These are phyloP conservation scores for Pestalotiopsis sp. DNA, from an alignment of 2,329 filamentous ascomycete genomes.

Conservation along the genomic window DNA sequence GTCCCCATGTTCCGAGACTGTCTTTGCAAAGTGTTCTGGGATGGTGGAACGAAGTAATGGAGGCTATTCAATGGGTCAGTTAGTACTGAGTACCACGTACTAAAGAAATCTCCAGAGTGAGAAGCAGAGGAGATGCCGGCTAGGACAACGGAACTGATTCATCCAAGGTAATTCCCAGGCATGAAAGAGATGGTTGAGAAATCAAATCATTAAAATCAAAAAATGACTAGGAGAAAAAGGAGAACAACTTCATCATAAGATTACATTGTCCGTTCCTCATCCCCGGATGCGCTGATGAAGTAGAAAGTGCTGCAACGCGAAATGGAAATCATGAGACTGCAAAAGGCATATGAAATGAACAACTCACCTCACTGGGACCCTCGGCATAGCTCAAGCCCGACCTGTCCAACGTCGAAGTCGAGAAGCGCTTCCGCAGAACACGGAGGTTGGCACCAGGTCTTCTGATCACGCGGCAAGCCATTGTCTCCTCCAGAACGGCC, in stretches of 20 bases:
- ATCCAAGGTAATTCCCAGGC: no score
- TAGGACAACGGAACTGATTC: not conserved
- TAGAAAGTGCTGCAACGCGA: not conserved
- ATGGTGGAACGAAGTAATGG: conserved; percentile 70
- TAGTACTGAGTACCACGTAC: not conserved
- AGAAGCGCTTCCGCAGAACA: conserved; percentile 20
- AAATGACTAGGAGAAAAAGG: not conserved
- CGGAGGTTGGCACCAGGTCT: no score
- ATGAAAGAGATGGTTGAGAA: no score
- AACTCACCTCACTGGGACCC: conserved; percentile 35
- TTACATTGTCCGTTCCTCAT: not conserved
- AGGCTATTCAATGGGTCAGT: conserved; percentile 50
- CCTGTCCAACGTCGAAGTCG: conserved; percentile 25
- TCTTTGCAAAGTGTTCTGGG: conserved; percentile 69
- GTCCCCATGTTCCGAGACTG: conserved; percentile 68
- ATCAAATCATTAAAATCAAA: not conserved
- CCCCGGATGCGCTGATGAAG: not conserved
- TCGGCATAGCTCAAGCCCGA: conserved; percentile 28
- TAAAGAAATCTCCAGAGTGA: not conserved
- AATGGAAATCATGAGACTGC: not conserved
- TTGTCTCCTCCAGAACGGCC: not conserved
- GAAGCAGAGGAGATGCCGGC: not conserved
- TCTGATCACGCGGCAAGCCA: not conserved
- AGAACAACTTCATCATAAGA: no score
- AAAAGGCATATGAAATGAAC: conserved; percentile 23